Conservation (phyloP, 495 filamentous ascomycete genomes). For the Penicillium subrubescens region DNA sequence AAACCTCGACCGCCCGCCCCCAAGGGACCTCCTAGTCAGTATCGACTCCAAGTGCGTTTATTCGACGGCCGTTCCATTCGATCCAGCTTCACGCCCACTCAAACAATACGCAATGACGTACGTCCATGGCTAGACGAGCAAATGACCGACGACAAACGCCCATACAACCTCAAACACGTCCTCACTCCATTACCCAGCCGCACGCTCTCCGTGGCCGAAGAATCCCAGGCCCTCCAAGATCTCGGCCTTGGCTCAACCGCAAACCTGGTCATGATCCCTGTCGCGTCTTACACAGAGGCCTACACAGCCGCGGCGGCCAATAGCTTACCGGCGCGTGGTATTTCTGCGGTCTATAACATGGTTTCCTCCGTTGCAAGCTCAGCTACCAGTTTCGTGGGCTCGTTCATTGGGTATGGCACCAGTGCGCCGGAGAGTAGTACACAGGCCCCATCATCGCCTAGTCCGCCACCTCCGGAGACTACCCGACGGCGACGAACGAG, state of each 20-base stretch:
- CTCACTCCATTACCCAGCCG: constrained; percentile 76
- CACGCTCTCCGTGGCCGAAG: constrained; percentile 71
- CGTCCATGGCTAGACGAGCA: constrained; percentile 73
- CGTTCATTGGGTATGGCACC: constrained; percentile 55
- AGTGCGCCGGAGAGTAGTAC: constrained; percentile 17
- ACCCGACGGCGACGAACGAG: constrained; percentile 22
- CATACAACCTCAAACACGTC: constrained; percentile 85
- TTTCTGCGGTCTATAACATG: constrained; percentile 46
- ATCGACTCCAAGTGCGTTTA: constrained; percentile 76
- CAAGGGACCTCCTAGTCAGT: constrained; percentile 38
- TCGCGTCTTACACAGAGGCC: constrained; percentile 60
- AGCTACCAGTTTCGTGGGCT: constrained; percentile 54
- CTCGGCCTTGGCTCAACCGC: constrained; percentile 75
- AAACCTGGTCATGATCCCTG: constrained; percentile 79
- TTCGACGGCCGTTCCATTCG: constrained; percentile 83
- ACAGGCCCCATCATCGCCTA: constrained; percentile 6
- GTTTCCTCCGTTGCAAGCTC: constrained; percentile 44
- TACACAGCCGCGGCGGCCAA: constrained; percentile 49
- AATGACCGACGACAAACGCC: constrained; percentile 49
- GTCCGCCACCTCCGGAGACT: constrained; percentile 15
- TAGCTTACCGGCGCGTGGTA: constrained; percentile 45
- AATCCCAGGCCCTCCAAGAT: constrained; percentile 63
- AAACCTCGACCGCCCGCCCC: constrained; percentile 17
- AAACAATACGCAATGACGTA: constrained; percentile 68
- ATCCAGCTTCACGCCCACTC: constrained; percentile 63